Evolutionary conservation across 345 rosid species (phyloP).

Genomic region (Stellera chamaejasme): DNA sequence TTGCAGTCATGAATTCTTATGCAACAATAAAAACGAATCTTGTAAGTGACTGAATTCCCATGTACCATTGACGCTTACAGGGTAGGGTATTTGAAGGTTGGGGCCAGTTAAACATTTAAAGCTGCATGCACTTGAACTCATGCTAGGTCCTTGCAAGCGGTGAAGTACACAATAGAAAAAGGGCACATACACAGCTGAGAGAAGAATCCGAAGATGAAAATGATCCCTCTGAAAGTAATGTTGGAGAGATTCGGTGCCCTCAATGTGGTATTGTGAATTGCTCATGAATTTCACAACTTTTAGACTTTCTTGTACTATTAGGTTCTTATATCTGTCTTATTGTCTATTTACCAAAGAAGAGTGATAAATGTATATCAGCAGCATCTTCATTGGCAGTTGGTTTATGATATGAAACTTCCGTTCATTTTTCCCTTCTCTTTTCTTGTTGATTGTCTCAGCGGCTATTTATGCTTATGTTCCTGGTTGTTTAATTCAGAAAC

Average conservation of each 20-base stretch:
- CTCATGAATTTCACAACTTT: not conserved
- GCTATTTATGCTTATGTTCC: not conserved
- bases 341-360: too few species aligned
- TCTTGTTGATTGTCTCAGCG: too few species aligned
- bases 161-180: conserved; percentile 36
- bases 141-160: conserved; percentile 57
- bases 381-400: too few species aligned
- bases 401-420: too few species aligned
- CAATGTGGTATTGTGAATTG: conserved; percentile 63
- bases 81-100: too few species aligned
- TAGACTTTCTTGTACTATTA: too few species aligned
- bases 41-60: conserved; percentile 35
- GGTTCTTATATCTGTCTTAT: too few species aligned
- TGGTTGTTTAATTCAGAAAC: conserved; percentile 31
- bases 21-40: conserved; percentile 67
- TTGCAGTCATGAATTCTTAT: conserved; percentile 56
- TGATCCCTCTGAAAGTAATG: conserved; percentile 26
- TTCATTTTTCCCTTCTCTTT: too few species aligned
- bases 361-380: too few species aligned
- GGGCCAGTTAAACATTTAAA: not conserved
- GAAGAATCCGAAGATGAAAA: conserved; percentile 10
- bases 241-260: conserved; percentile 41
- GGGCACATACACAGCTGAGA: conserved; percentile 19
- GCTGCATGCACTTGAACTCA: not conserved
- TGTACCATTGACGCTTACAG: not conserved